phyloP scores from a whole-genome alignment of 2,329 filamentous ascomycete species.

The Cryphonectria nitschkei region DNA sequence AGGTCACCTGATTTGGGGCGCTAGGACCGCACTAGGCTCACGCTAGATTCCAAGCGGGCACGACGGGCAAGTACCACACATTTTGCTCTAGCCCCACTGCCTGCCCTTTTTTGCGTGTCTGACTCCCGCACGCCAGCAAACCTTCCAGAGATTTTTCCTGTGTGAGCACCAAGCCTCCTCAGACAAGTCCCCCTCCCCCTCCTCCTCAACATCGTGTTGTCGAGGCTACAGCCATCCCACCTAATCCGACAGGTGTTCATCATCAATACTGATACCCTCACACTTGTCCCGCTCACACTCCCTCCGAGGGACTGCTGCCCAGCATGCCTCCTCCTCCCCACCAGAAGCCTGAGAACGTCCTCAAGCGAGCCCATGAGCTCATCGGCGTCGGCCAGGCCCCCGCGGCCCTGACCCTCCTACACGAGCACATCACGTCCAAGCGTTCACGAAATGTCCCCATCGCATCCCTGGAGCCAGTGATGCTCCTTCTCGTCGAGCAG shows the following conservation, averaged over 20 bases:
- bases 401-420: conserved; percentile 90
- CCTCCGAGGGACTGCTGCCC: conserved; percentile 26
- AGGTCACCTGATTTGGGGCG: conserved; percentile 16
- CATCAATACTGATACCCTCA: conserved; percentile 2
- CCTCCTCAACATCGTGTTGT: conserved; percentile 5
- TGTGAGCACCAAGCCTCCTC: conserved; percentile 7
- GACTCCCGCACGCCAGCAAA: conserved; percentile 7
- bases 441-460: conserved; percentile 97
- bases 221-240: conserved; percentile 3
- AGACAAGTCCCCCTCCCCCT: neutral
- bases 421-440: conserved; percentile 99
- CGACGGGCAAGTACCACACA: conserved; percentile 11
- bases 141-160: conserved; percentile 12
- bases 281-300: conserved; percentile 2
- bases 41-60: conserved; percentile 6
- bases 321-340: conserved; percentile 87
- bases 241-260: conserved; percentile 1
- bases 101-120: conserved; percentile 13
- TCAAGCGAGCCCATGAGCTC: conserved; percentile 97
- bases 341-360: conserved; percentile 98
- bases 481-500: conserved; percentile 95
- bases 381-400: conserved; percentile 94
- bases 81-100: conserved; percentile 14
- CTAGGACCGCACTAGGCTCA: neutral
- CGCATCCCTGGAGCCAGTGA: conserved; percentile 93